Conservation (phyloP, 805 yeast genomes). For the Wickerhamiella shivajii region DNA sequence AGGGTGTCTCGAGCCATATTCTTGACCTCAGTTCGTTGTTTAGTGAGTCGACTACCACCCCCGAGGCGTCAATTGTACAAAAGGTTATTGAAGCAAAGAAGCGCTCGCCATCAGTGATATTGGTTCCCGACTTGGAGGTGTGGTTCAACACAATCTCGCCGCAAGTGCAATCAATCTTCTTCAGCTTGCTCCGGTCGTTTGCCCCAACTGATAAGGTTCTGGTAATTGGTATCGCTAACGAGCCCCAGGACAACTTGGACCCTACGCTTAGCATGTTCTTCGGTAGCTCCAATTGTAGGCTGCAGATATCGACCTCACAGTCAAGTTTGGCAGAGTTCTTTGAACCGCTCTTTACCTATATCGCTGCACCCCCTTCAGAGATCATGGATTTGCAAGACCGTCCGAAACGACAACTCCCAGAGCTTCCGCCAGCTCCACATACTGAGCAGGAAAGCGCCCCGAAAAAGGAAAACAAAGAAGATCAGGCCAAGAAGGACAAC, state of each 20-base stretch:
- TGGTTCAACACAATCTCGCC: constrained; percentile 59
- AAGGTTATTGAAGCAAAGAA: constrained; percentile 75
- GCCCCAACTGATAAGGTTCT: constrained; percentile 60
- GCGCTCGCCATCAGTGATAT: constrained; percentile 76
- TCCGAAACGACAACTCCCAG: constrained; percentile 26
- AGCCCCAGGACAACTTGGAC: constrained; percentile 28
- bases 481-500: constrained; percentile 51
- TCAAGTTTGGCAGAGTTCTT: constrained; percentile 45
- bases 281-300: constrained; percentile 39
- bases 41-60: constrained; percentile 64
- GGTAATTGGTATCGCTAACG: constrained; percentile 56
- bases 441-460: constrained; percentile 20
- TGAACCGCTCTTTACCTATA: constrained; percentile 34
- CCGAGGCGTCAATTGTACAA: constrained; percentile 75
- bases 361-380: constrained; percentile 54
- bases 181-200: constrained; percentile 52
- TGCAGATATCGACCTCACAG: constrained; percentile 25
- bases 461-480: neutral
- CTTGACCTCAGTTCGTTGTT: constrained; percentile 66
- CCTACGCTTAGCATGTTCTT: constrained; percentile 40
- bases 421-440: constrained; percentile 27
- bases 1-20: constrained; percentile 79
- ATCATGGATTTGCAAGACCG: constrained; percentile 49
- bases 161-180: constrained; percentile 56
- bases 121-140: constrained; percentile 66